phyloP scores from a whole-genome alignment of 192 early-diverging fungal species.

The Coemansia sp. region DNA sequence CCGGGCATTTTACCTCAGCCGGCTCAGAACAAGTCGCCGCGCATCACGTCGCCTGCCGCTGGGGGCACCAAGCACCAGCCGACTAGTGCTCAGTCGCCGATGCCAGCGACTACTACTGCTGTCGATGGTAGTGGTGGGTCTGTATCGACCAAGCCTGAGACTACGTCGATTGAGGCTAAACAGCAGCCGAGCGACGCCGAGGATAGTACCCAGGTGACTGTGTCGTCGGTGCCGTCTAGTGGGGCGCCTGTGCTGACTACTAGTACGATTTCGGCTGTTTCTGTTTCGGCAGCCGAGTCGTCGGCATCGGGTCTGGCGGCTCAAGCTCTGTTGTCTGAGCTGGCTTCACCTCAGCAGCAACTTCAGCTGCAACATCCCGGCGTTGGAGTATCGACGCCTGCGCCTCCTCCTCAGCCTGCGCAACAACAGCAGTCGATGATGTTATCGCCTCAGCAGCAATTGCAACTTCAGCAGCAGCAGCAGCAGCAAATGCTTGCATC shows the following conservation, averaged over 20 bases:
- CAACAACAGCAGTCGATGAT: conserved; percentile 7
- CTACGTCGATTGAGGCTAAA: background rate
- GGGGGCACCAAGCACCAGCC: background rate
- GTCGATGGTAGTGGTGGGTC: background rate
- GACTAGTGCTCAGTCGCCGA: background rate
- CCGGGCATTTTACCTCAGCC: background rate
- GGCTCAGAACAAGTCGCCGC: conserved; percentile 38
- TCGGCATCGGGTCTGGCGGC: conserved; percentile 19
- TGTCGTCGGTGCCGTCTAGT: background rate
- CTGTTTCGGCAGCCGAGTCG: conserved; percentile 1
- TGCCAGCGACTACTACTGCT: background rate
- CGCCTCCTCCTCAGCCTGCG: background rate
- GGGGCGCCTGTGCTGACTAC: background rate
- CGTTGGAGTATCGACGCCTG: background rate
- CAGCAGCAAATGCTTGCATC: background rate
- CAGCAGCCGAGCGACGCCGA: background rate
- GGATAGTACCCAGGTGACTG: background rate
- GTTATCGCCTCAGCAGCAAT: conserved; percentile 16
- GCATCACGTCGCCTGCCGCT: conserved; percentile 28
- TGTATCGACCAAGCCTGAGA: background rate
- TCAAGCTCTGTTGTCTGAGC: conserved; percentile 9
- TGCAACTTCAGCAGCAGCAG: conserved; percentile 7
- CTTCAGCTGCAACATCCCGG: conserved; percentile 3
- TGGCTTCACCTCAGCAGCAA: conserved; percentile 1
- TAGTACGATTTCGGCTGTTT: background rate